These are phyloP conservation scores for Eleusine coracana DNA, from an alignment of 176 grass and related monocot species.

Conservation along the genomic window DNA sequence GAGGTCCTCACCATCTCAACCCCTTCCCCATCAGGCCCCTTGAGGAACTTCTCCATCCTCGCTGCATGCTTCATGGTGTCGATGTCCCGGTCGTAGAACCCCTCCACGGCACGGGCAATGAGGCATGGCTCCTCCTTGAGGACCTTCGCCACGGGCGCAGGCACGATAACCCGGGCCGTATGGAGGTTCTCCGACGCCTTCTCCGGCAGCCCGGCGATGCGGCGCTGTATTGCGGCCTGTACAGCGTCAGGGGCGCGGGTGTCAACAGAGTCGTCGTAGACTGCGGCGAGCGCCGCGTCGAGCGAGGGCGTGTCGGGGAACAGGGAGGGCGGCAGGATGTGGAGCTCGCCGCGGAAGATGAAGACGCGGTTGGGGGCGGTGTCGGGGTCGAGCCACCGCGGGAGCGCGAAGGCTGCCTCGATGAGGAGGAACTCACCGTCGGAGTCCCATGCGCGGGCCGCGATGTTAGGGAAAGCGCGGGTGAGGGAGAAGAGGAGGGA, in stretches of 20 bases:
- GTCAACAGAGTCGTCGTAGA: slow-evolving; percentile 50
- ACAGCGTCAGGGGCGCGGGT: slow-evolving; percentile 69
- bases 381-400: slow-evolving; percentile 79
- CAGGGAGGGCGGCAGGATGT: slow-evolving; percentile 65
- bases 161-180: slow-evolving; percentile 61
- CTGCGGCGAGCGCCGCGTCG: slow-evolving; percentile 51
- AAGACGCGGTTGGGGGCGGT: slow-evolving; percentile 79
- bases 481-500: slow-evolving; percentile 77
- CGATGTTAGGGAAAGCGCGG: slow-evolving; percentile 41
- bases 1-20: slow-evolving; percentile 76
- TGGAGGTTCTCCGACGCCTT: slow-evolving; percentile 74
- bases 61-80: slow-evolving; percentile 95
- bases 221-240: slow-evolving; percentile 64
- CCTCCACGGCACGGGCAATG: slow-evolving; percentile 72
- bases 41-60: slow-evolving; percentile 85
- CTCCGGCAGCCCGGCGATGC: slow-evolving; percentile 65
- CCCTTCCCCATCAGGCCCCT: slow-evolving; percentile 46
- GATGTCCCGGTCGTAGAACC: slow-evolving; percentile 87
- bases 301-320: slow-evolving; percentile 57
- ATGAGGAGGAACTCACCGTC: slow-evolving; percentile 99
- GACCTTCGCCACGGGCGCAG: slow-evolving; percentile 70
- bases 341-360: slow-evolving; percentile 75
- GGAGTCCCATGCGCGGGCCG: slow-evolving; percentile 74
- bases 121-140: slow-evolving; percentile 84
- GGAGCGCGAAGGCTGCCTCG: slow-evolving; percentile 84